Base-by-base conservation (phyloP, 2,329 filamentous ascomycete genomes). In the Bertia moriformis region DNA sequence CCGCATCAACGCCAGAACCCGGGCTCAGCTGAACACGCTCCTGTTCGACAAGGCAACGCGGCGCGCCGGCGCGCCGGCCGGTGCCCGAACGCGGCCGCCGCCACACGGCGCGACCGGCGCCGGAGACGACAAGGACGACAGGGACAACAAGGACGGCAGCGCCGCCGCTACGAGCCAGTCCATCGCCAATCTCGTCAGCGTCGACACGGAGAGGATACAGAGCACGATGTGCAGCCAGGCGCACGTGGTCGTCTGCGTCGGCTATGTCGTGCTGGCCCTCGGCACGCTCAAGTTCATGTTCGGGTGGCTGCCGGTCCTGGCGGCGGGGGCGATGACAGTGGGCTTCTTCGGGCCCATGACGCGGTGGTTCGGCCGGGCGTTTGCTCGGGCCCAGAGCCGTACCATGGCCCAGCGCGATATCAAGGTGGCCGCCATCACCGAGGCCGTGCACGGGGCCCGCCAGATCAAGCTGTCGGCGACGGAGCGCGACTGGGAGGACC, bases 381-480 rank as follows among this genome's bases (percentile, higher is more conserved):
- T 12, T 86, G 86, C 47, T 65, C 91, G 12, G 60, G 71, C 79
- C 0, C 83, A 88, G 1, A 69, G 76, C 1, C 79, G 82, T 62
- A 53, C 71, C 2, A 50, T 81, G 24, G 71, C 81, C 19, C 69
- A 76, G 30, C 83, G 83, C 0, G 84, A 89, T 53, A 66, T 74
- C 40, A 89, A 88, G 56, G 68, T 87, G 58, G 78, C 71, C 0
- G 70, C 87, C 13, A 69, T 91, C 20, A 83, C 82, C 1, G 83
- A 91, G 54, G 81, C 79, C 0, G 60, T 91, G 1, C 72, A 83
- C 47, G 83, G 83, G 4, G 88, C 89, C 45, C 73, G 83, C 1
- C 84, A 91, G 55, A 85, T 91, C 59, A 91, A 91, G 50, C 87
- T 89, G 47, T 82, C 82, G 0, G 83, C 83, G 1, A 58, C 86